phyloP scores from a whole-genome alignment of 768 basidiomycete genomes.

The Gloeopeniophorella convolvens region DNA sequence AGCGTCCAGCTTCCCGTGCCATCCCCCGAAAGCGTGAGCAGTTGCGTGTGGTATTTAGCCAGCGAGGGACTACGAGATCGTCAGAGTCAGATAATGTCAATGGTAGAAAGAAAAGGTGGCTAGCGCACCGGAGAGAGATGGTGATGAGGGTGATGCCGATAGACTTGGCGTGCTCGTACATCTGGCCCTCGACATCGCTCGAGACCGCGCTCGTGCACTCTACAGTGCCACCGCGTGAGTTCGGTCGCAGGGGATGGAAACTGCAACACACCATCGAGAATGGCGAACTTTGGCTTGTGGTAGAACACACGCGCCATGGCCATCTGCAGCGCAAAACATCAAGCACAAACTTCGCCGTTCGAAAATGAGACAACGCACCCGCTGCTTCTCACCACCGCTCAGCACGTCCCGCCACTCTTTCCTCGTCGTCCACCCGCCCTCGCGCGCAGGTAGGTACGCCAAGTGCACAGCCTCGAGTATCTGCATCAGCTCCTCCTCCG shows the following conservation, averaged over 20 bases:
- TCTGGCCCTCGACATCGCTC: slow-evolving; percentile 89
- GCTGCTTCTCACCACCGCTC: slow-evolving; percentile 95
- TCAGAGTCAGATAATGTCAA: neutral
- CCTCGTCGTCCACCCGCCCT: slow-evolving; percentile 82
- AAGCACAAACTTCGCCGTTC: neutral
- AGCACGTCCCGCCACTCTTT: slow-evolving; percentile 97
- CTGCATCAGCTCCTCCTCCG: slow-evolving; percentile 60
- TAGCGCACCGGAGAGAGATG: slow-evolving; percentile 70
- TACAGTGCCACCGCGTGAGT: slow-evolving; percentile 26
- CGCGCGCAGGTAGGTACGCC: slow-evolving; percentile 76
- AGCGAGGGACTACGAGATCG: slow-evolving; percentile 60
- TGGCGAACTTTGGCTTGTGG: slow-evolving; percentile 73
- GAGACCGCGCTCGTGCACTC: slow-evolving; percentile 96
- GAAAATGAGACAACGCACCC: slow-evolving; percentile 38
- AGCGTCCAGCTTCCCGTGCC: slow-evolving; percentile 67
- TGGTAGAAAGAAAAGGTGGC: neutral
- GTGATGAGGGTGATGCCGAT: slow-evolving; percentile 90
- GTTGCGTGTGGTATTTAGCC: slow-evolving; percentile 82
- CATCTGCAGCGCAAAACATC: slow-evolving; percentile 47
- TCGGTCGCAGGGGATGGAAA: neutral
- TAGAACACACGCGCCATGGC: slow-evolving; percentile 91
- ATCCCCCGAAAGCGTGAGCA: slow-evolving; percentile 74
- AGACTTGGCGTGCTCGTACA: slow-evolving; percentile 91
- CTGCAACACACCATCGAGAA: slow-evolving; percentile 72
- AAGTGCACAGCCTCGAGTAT: slow-evolving; percentile 81